phyloP scores from a whole-genome alignment of 106 monocot species.

The Phalaenopsis aphrodite region DNA sequence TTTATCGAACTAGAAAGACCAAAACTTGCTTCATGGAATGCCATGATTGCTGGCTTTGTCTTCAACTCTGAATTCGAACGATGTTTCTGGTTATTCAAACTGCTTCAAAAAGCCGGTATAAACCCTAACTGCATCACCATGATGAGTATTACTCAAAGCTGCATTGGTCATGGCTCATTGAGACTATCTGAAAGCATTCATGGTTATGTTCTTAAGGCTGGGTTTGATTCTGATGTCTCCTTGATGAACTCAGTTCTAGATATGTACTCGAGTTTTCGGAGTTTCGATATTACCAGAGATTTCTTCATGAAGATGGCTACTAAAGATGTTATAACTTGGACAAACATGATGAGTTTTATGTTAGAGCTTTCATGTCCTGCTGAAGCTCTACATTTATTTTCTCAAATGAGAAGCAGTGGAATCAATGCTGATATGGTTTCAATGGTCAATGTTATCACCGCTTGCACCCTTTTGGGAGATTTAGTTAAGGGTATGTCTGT shows the following conservation, averaged over 20 bases:
- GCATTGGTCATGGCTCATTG: conserved; percentile 12
- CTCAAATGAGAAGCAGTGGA: conserved; percentile 24
- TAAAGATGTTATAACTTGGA: conserved; percentile 38
- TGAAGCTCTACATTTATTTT: conserved; percentile 25
- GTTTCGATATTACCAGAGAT: conserved; percentile 9
- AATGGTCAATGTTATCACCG: conserved; percentile 20
- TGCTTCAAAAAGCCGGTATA: conserved; percentile 3
- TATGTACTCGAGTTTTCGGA: conserved; percentile 36
- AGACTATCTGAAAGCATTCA: conserved; percentile 26
- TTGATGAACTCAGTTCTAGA: conserved; percentile 37
- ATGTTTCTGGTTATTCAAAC: conserved; percentile 24
- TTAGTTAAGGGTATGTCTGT: conserved; percentile 14
- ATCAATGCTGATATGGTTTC: conserved; percentile 24
- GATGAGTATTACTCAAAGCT: conserved; percentile 23
- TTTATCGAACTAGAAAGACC: conserved; percentile 13
- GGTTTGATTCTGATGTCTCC: conserved; percentile 23
- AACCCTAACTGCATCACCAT: conserved; percentile 26
- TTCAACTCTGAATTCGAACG: conserved; percentile 23
- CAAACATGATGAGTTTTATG: conserved; percentile 31
- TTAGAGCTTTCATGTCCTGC: conserved; percentile 8
- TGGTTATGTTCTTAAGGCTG: conserved; percentile 27
- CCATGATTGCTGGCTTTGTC: conserved; percentile 32
- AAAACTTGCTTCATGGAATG: conserved; percentile 30
- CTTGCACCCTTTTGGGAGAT: conserved; percentile 36
- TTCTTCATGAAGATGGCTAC: conserved; percentile 25